Base-by-base conservation (phyloP, 2,329 filamentous ascomycete genomes). In the Epichloe gansuensis region DNA sequence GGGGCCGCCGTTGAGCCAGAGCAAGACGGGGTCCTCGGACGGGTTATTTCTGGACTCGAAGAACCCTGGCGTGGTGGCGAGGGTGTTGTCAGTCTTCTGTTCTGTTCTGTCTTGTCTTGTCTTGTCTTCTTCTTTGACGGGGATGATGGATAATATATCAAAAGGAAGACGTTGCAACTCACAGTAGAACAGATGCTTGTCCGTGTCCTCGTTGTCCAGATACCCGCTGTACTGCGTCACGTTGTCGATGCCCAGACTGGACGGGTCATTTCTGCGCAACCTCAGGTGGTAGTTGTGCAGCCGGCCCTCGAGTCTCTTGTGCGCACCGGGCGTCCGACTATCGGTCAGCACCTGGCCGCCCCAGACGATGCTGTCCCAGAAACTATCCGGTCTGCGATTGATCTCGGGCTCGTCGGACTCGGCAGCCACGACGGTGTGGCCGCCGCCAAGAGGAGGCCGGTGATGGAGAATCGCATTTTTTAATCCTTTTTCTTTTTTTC, bases 161-260 rank as follows among this genome's bases (percentile, higher is more conserved):
- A 38, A 21, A 17, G 28, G 5, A 0, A 31, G 28, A 9, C 28
- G 9, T 31, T 31, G 28, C 28, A 35, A 72, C 87, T 77, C 74
- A 93, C 91, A 97, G 75, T 96, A 97, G 70, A 98, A 97, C 54
- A 97, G 75, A 70, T 97, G 91, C 82, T 97, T 96, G 71, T 97
- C 91, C 59, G 91, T 84, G 66, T 91, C 88, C 54, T 95, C 86
- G 63, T 97, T 88, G 68, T 97, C 93, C 43, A 98, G 82, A 72
- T 98, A 98, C 56, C 93, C 93, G 64, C 87, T 94, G 80, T 94
- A 96, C 71, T 97, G 91, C 82, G 95, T 97, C 64, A 96, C 91
- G 46, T 76, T 87, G 69, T 98, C 93, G 65, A 97, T 81, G 52
- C 86, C 88, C 55, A 98, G 83, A 58, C 78, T 76, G 56, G 80